Base-by-base conservation (phyloP, 2,329 filamentous ascomycete genomes). In the Pyrenophora graminea region DNA sequence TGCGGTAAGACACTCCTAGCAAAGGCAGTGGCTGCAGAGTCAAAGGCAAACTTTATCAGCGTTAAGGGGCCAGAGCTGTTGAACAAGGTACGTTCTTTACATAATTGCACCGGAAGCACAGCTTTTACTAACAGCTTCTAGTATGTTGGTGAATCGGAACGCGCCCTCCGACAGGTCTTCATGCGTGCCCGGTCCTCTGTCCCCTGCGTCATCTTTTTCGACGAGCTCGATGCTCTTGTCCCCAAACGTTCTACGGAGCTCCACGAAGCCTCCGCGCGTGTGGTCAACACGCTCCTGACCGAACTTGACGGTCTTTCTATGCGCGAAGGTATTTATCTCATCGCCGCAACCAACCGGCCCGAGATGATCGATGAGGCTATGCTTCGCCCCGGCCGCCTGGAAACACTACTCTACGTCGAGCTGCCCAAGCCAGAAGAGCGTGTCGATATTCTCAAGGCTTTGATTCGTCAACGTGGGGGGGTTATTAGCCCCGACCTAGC, bases 361-460 rank as follows among this genome's bases (percentile, higher is more conserved):
- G 93, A 97, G 68, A 96, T 96, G 77, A 97, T 99, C 61, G 94
- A 99, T 70, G 86, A 90, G 1, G 94, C 94, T 1, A 96, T 99
- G 85, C 82, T 97, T 9, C 87, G 94, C 1, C 93, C 94, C 0
- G 94, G 94, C 0, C 87, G 94, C 21, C 81, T 99, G 1, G 93
- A 92, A 58, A 93, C 88, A 0, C 84, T 88, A n/a, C 81, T 97
- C 21, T 97, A 93, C 62, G 88, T 99, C 33, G 92, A 94, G 64
- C 77, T 97, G 0, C 94, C 94, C 0, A 87, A 85, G 21, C 79
- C 87, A 0, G 80, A 86, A 6, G 91, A 96, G 69, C 83, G 94
- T 12, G 89, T 89, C 0, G 91, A 95, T 49, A 99, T 99, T 55
- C 79, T 99, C 18, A 81, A 81, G 48, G 90, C 92, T 2, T 68